Evolutionary conservation across 305 asterid genomes (phyloP).

Genomic region (Rubia occidens): DNA sequence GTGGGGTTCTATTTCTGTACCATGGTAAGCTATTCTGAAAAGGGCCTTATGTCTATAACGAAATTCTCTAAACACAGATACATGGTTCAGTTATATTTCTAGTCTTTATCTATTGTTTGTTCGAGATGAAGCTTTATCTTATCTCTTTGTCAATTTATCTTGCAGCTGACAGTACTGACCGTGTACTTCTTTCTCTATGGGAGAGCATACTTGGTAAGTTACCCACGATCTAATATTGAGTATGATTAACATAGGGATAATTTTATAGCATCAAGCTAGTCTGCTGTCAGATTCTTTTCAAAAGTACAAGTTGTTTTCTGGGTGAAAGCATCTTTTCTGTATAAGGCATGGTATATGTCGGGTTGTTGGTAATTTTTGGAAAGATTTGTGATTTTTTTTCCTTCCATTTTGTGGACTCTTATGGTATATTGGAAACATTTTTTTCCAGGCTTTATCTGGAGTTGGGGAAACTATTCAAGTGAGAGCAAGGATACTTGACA

Average conservation of each 20-base stretch:
- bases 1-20: slow-evolving; percentile 97
- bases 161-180: slow-evolving; percentile 95
- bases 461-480: slow-evolving; percentile 66
- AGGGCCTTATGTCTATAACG: background rate
- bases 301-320: background rate
- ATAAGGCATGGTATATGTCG: background rate
- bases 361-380: background rate
- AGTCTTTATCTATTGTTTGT: background rate
- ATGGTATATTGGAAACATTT: slow-evolving; percentile 12
- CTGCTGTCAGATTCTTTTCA: background rate
- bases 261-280: background rate
- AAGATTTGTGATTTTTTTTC: background rate
- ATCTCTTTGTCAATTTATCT: slow-evolving; percentile 15
- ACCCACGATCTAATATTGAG: background rate
- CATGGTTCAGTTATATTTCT: background rate
- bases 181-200: slow-evolving; percentile 86
- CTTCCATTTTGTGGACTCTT: background rate
- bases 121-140: background rate
- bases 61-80: background rate
- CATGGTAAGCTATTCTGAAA: slow-evolving; percentile 46
- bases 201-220: slow-evolving; percentile 82
- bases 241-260: background rate
- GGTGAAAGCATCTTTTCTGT: background rate
- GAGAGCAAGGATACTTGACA: slow-evolving; percentile 42
- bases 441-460: slow-evolving; percentile 83